These are phyloP conservation scores for Bipolaris bicolor DNA, from an alignment of 2,329 filamentous ascomycete species.

Conservation along the genomic window DNA sequence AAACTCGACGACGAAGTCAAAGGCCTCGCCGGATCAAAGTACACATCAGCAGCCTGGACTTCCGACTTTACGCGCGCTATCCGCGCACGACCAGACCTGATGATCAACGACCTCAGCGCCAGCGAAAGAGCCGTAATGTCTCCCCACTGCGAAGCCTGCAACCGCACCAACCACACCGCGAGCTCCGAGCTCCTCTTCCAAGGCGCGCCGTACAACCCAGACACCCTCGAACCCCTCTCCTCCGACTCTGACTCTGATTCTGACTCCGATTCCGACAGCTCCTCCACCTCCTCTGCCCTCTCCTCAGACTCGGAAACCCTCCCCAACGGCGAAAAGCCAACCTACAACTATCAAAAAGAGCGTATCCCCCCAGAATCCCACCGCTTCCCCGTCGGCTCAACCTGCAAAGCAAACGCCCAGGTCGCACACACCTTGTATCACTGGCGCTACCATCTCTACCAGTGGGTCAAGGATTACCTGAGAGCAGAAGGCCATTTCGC, in stretches of 20 bases:
- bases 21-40: slow-evolving; percentile 72
- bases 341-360: slow-evolving; percentile 36
- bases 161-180: slow-evolving; percentile 70
- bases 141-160: slow-evolving; percentile 70
- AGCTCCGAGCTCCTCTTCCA: slow-evolving; percentile 67
- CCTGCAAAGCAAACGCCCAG: slow-evolving; percentile 68
- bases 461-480: slow-evolving; percentile 71
- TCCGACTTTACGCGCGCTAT: slow-evolving; percentile 69
- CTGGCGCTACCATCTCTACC: slow-evolving; percentile 77
- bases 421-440: slow-evolving; percentile 75
- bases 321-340: slow-evolving; percentile 32
- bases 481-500: slow-evolving; percentile 63
- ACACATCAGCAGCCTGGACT: slow-evolving; percentile 74
- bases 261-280: slow-evolving; percentile 25
- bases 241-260: slow-evolving; percentile 53
- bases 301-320: slow-evolving; percentile 27
- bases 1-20: slow-evolving; percentile 75
- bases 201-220: slow-evolving; percentile 69
- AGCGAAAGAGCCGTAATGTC: slow-evolving; percentile 20
- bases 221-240: slow-evolving; percentile 68
- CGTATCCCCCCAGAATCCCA: slow-evolving; percentile 37
- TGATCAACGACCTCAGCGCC: slow-evolving; percentile 42
- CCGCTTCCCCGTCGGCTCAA: slow-evolving; percentile 40
- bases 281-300: slow-evolving; percentile 21
- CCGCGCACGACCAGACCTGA: slow-evolving; percentile 66